Evolutionary conservation across 345 rosid species (phyloP).

Genomic region (Populus pruinosa): DNA sequence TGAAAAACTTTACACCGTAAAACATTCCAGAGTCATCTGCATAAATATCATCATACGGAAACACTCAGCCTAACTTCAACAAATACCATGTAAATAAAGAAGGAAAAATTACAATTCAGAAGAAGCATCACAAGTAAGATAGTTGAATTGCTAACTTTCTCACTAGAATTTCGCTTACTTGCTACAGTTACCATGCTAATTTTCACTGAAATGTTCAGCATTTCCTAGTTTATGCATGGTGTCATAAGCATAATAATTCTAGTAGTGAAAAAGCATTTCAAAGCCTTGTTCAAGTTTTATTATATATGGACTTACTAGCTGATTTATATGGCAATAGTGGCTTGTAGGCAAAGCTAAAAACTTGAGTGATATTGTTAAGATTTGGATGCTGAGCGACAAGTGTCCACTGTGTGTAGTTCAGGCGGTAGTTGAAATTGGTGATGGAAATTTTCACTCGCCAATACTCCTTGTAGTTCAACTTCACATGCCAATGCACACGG

Average conservation of each 20-base stretch:
- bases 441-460: conserved; percentile 29
- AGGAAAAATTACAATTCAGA: not conserved
- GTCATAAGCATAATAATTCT: too few species aligned
- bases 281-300: too few species aligned
- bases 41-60: not conserved
- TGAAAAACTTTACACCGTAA: conserved; percentile 31
- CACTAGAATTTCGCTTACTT: too few species aligned
- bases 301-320: conserved; percentile 12
- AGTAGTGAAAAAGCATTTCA: too few species aligned
- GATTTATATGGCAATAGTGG: conserved; percentile 16
- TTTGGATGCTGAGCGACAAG: conserved; percentile 29
- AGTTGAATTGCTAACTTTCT: too few species aligned
- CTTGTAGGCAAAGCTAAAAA: conserved; percentile 25
- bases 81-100: not conserved
- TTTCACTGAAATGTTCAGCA: too few species aligned
- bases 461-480: conserved; percentile 24
- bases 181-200: too few species aligned
- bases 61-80: not conserved
- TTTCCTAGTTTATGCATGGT: too few species aligned
- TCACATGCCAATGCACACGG: conserved; percentile 31
- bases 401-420: conserved; percentile 24
- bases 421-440: conserved; percentile 26
- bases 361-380: conserved; percentile 27
- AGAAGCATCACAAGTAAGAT: not conserved
- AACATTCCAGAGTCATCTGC: conserved; percentile 49